Conservation (phyloP, 108 stramenopile genomes). For the Conticribra weissflogii region DNA sequence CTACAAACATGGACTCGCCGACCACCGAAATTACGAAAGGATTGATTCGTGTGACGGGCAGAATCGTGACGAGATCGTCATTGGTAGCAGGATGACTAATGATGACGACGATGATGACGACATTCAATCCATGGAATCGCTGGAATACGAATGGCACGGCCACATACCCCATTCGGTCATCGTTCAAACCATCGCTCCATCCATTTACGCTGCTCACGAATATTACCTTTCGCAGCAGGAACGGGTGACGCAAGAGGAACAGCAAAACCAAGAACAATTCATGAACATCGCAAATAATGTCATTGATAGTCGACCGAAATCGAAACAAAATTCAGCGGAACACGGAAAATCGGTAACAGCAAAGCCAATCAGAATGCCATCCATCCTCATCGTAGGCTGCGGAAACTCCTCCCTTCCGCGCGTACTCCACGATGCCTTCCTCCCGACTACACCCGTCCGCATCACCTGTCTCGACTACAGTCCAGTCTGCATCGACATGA, state of each 20-base stretch:
- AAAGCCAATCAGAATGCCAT: too few relatives aligned
- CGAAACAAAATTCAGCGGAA: too few relatives aligned
- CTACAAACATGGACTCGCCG: slow-evolving; percentile 42
- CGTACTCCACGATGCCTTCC: slow-evolving; percentile 50
- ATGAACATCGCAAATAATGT: too few relatives aligned
- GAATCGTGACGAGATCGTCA: too few relatives aligned
- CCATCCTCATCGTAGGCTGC: slow-evolving; percentile 62
- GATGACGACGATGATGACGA: slow-evolving; percentile 6
- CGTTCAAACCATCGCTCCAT: slow-evolving; percentile 44
- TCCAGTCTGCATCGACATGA: slow-evolving; percentile 60
- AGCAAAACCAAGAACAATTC: too few relatives aligned
- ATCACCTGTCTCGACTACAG: slow-evolving; percentile 70
- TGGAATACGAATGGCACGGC: slow-evolving; percentile 75
- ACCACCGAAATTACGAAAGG: too few relatives aligned
- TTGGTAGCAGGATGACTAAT: neutral
- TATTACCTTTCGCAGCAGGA: neutral
- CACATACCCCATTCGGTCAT: slow-evolving; percentile 60
- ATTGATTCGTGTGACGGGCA: too few relatives aligned
- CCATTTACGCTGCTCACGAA: slow-evolving; percentile 14
- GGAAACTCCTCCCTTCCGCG: slow-evolving; percentile 68
- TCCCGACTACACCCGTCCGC: slow-evolving; percentile 8
- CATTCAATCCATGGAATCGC: neutral
- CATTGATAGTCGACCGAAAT: too few relatives aligned
- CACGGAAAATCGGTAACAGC: too few relatives aligned
- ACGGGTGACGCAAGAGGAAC: too few relatives aligned